These are phyloP conservation scores for Cutaneotrichosporon cavernicola DNA, from an alignment of 1,284 basidiomycete species.

Conservation along the genomic window DNA sequence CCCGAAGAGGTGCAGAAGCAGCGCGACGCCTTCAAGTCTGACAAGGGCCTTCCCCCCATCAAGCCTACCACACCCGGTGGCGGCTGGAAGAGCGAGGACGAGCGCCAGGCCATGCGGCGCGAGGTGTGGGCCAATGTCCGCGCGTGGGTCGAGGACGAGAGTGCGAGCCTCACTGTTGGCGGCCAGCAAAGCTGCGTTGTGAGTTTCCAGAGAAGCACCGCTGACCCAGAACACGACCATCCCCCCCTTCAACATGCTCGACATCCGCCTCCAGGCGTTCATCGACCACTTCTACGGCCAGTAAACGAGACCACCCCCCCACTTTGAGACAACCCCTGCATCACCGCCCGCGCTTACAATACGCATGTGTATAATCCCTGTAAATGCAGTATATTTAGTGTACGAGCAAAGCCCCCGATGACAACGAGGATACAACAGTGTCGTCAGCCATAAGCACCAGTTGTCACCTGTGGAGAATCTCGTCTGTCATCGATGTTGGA, in stretches of 20 bases:
- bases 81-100: conserved; percentile 38
- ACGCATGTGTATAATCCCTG: not conserved
- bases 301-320: not conserved
- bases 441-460: no score
- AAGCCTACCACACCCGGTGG: conserved; percentile 28
- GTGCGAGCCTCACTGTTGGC: conserved; percentile 62
- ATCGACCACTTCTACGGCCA: conserved; percentile 77
- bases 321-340: not conserved
- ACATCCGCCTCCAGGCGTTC: conserved; percentile 68
- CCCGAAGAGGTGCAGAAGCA: conserved; percentile 53
- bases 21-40: conserved; percentile 44
- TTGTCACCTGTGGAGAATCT: no score
- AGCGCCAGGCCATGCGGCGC: conserved; percentile 56
- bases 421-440: no score
- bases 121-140: conserved; percentile 63
- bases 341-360: conserved; percentile 8
- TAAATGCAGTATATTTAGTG: conserved; percentile 1
- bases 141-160: conserved; percentile 73
- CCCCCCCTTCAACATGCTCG: conserved; percentile 79
- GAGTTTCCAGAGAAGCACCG: conserved; percentile 34
- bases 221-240: conserved; percentile 74
- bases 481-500: no score
- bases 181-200: conserved; percentile 69
- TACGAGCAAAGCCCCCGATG: not conserved
- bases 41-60: conserved; percentile 39